Conservation (phyloP, 805 yeast species). For the Candida pseudofarinosa region DNA sequence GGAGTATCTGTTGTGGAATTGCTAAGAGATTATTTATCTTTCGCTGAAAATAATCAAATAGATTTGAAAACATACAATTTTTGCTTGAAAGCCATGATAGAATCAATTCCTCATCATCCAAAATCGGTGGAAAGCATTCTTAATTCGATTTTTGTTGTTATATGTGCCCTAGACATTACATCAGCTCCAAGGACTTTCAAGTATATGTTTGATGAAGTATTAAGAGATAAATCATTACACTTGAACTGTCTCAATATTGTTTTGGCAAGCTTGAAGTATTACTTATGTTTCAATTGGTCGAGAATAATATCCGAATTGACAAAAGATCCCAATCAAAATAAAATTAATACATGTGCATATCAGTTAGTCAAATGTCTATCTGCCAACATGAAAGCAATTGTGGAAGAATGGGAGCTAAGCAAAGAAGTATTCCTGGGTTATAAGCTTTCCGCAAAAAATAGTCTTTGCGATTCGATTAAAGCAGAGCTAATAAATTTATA, state of each 20-base stretch:
- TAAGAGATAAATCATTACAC: background rate
- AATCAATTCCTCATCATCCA: conserved; percentile 2
- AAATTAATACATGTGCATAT: conserved; percentile 9
- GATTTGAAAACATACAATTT: conserved; percentile 2
- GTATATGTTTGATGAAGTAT: conserved; percentile 4
- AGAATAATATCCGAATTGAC: conserved; percentile 7
- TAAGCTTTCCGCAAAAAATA: background rate
- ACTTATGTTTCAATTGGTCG: conserved; percentile 11
- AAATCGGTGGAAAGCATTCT: conserved; percentile 3
- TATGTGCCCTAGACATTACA: conserved; percentile 7
- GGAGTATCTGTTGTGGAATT: background rate
- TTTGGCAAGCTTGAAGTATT: conserved; percentile 9
- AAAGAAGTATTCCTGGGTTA: background rate
- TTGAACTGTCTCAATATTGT: background rate
- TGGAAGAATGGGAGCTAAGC: background rate
- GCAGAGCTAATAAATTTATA: conserved; percentile 11
- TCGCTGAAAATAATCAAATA: conserved; percentile 6
- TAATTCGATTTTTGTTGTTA: conserved; percentile 5
- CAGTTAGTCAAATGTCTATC: conserved; percentile 5
- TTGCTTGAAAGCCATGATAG: conserved; percentile 3
- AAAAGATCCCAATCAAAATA: conserved; percentile 8
- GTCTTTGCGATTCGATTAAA: conserved; percentile 1
- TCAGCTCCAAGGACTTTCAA: conserved; percentile 7
- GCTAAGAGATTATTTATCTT: conserved; percentile 8
- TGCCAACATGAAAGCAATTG: conserved; percentile 2